A percentile compares a stretch with the other conserved stretches of the same genome.
phyloP scores from a whole-genome alignment of 805 yeast genomes.

The Candida ovalis region DNA sequence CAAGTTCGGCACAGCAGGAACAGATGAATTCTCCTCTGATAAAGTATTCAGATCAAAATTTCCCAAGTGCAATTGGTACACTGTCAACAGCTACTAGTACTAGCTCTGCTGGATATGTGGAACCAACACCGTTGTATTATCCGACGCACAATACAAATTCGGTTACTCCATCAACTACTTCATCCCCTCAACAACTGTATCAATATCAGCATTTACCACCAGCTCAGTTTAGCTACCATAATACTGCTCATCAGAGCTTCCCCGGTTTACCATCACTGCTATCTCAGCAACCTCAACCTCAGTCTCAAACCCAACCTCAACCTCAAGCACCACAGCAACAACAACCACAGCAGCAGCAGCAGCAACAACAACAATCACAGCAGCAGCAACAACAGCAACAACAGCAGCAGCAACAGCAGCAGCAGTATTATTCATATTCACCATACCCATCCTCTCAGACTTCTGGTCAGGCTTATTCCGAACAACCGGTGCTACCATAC shows the following conservation, averaged over 20 bases:
- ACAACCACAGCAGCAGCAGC: not conserved
- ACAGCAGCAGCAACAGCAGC: not conserved
- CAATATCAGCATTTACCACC: not conserved
- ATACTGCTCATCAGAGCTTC: not conserved
- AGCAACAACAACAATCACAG: not conserved
- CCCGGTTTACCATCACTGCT: not conserved
- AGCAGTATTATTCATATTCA: not conserved
- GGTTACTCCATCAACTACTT: not conserved
- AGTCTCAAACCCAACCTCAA: too few relatives aligned
- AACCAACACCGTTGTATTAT: not conserved
- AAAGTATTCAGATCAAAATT: not conserved
- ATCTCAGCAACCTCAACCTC: not conserved
- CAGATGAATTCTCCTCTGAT: not conserved
- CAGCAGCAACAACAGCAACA: not conserved
- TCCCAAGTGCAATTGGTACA: not conserved
- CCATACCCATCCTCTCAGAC: not conserved
- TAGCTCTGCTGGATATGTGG: not conserved
- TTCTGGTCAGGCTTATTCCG: not conserved
- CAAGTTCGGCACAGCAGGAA: not conserved
- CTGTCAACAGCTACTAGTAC: not conserved
- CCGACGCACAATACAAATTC: too few relatives aligned
- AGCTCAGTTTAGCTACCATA: not conserved
- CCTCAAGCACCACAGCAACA: not conserved
- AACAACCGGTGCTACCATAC: not conserved
- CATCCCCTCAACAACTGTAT: not conserved